Base-by-base conservation (phyloP, 2,329 filamentous ascomycete species). In the Ceratocystis alfenasii region DNA sequence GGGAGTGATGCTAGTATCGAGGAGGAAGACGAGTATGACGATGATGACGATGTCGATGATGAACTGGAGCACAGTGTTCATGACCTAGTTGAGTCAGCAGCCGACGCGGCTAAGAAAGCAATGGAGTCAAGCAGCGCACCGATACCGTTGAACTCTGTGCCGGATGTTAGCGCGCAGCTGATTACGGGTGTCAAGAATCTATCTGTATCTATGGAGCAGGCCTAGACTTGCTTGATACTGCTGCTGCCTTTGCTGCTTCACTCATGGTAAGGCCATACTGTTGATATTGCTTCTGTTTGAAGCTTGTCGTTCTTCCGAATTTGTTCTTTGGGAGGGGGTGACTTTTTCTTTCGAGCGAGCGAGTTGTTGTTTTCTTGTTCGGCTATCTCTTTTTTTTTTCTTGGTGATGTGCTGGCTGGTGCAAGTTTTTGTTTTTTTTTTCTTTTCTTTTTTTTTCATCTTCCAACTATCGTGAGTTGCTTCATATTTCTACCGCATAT, bases 11-110 rank as follows among this genome's bases (percentile, higher is more conserved):
- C 70, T 1, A 71, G 73, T 0, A 76, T 77, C 0, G 75, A 75
- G 6, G 72, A 77, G 3, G 77, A 79, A 15, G 76, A 76, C 22
- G 73, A 76, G 15, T 76, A 74, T 36, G 74, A 75, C 67, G 75
- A 73, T 36, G 78, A 78, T 15, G 65, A 68, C 2, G 65, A 68
- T 3, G 12, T 15, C 10, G 48, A 66, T 48, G 66, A 68, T 8
- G 65, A 67, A 17, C 48, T 67, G 12, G 68, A 66, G 53, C 61
- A 65, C 5, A 65, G 57, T n/a, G 59, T 67, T 44, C 65, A 60
- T 46, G 65, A 44, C 53, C 45, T 66, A 2, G 66, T 68, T 33
- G 66, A 66, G 33, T 46, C 53, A 20, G 66, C 44, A 3, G 66
- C 66, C 5, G 59, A 62, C 20, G 33, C 63, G 25, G 66, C 68